Base-by-base conservation (phyloP, 148 eudicot genomes). In the Tetragonia tetragonoides region DNA sequence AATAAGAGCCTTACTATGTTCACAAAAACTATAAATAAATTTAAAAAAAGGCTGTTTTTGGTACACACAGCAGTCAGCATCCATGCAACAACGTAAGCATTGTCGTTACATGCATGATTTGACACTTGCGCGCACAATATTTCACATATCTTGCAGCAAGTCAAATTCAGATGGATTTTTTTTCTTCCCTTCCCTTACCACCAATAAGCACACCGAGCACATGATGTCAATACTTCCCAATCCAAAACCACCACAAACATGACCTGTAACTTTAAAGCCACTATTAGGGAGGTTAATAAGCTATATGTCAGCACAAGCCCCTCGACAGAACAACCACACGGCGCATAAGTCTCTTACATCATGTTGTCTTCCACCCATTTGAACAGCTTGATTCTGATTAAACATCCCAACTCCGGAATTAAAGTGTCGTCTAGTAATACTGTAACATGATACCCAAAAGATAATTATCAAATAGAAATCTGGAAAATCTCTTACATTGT, bases 301-400 rank as follows among this genome's bases (percentile, higher is more conserved):
- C 75, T 18, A 54, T 4, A 10, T 59, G 40, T 3, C 51, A 40
- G n/a, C 39, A 10, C 23, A 73, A 73, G 66, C 16, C 15, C 20
- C 65, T 59, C 14, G 42, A 37, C 16, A 38, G 14, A 40, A 72
- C 63, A 37, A 28, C 42, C 44, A 28, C 14, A 24, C 17, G 38
- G 41, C 2, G 41, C 59, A 61, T 38, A 24, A 44, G 20, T 42
- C 77, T 11, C 39, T 17, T 41, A 42, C 28, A 18, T 49, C 17
- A 23, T 49, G 24, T 54, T 21, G n/a, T 61, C 67, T 23, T 60
- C 14, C 59, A 61, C 56, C 60, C 42, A 69, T 69, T 77, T 24
- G 62, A 51, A 37, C 39, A 64, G 24, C 59, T 16, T 14, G 38
- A 47, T 49, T 57, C 20, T 44, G 44, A 23, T 14, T 20, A 5